phyloP scores from a whole-genome alignment of 75 land plant species.

The Chamaecyparis obtusa region DNA sequence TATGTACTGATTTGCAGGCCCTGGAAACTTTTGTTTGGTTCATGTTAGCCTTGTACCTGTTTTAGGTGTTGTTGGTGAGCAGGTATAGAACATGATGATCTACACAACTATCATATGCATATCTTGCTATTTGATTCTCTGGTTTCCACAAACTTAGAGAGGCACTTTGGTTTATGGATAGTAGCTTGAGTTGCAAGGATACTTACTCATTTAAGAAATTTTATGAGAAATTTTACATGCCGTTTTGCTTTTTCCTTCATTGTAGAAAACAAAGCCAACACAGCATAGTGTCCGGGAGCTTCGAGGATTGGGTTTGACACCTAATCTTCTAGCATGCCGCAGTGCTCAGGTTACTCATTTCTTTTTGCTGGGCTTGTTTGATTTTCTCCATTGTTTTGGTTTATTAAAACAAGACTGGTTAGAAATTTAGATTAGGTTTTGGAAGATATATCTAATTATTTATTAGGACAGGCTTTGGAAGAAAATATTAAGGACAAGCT shows the following conservation, averaged over 20 bases:
- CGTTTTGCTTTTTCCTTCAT: not conserved
- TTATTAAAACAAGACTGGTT: not conserved
- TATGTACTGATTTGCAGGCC: constrained; percentile 47
- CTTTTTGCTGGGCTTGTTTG: not conserved
- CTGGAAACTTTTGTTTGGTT: constrained; percentile 83
- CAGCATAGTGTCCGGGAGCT: constrained; percentile 92
- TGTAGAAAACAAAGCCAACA: constrained; percentile 97
- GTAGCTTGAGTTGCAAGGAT: not conserved
- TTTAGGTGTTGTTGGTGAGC: constrained; percentile 91
- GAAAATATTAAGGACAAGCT: constrained; percentile 78
- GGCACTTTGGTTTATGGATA: not conserved
- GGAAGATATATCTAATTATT: constrained; percentile 1
- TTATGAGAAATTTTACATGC: not conserved
- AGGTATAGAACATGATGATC: constrained; percentile 38
- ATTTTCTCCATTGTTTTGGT: not conserved
- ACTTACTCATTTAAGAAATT: not conserved
- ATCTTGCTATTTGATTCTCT: not conserved
- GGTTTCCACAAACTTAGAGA: not conserved
- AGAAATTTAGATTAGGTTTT: not conserved
- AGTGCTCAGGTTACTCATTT: constrained; percentile 58
- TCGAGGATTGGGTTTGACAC: constrained; percentile 84
- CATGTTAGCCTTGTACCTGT: constrained; percentile 98
- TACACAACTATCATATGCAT: not conserved
- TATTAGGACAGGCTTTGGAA: constrained; percentile 57
- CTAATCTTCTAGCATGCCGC: constrained; percentile 85